Base-by-base conservation (phyloP, 2,329 filamentous ascomycete species). In the Colletotrichum euphorbiae region DNA sequence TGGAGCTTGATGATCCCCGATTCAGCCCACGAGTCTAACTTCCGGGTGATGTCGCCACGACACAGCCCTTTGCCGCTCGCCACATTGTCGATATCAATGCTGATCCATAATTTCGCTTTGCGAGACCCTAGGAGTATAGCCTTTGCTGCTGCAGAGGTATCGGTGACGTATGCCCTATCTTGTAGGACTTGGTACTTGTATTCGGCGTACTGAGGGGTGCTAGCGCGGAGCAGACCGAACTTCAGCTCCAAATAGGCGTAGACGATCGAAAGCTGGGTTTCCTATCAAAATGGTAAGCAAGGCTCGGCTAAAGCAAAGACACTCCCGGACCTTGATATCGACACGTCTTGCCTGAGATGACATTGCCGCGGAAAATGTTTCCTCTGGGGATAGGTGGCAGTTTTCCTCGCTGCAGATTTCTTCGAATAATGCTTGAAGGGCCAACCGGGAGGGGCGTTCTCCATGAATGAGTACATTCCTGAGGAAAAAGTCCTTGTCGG, bases 171-270 rank as follows among this genome's bases (percentile, higher is more conserved):
- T 70, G 50, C 3, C 70, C 77, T 12, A 77, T 75, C 51, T 80
- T 80, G 71, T 84, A 69, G 12, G 6, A 69, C 48, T 43, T 66
- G 56, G 3, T 67, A 90, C 36, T 80, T 81, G 74, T 90, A 90
- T 1, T 81, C 78, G 7, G 80, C 84, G 68, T 89, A 90, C 45
- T 88, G 84, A 0, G 83, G 86, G 0, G 83, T 90, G 17, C 82
- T 84, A 15, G 84, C 87, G 21, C 88, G 82, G 33, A 90, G 80
- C 0, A 90, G 78, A 0, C 79, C 79, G 67, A 88, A 89, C 3
- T 83, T 84, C 4, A 90, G 78, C 72, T 91, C 89, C 1, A 91
- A 77, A n/a, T 86, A 83, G 0, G 88, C 86, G 58, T 89, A 88
- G 15, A 90, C 82, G 57, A 86, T 84, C 43, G 65, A 68, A 24